These are phyloP conservation scores for Pseudevernia furfuracea DNA, from an alignment of 495 filamentous ascomycete species.

Conservation along the genomic window DNA sequence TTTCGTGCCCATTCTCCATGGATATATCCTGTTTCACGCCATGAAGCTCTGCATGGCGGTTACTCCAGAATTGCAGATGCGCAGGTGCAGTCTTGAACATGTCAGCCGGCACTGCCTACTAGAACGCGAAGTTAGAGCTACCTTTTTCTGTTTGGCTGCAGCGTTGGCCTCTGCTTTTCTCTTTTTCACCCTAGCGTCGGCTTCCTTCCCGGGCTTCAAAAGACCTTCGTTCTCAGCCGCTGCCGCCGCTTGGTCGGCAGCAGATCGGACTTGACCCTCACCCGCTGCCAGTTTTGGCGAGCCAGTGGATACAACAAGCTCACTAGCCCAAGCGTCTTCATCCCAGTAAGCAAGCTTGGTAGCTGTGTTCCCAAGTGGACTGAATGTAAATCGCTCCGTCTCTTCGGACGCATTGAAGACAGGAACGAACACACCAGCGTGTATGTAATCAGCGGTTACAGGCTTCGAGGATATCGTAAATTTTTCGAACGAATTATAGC, in stretches of 20 bases:
- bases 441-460: slow-evolving; percentile 69
- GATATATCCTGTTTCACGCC: slow-evolving; percentile 38
- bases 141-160: slow-evolving; percentile 47
- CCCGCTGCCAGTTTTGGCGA: slow-evolving; percentile 32
- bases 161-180: slow-evolving; percentile 51
- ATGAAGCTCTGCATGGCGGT: slow-evolving; percentile 78
- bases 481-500: slow-evolving; percentile 67
- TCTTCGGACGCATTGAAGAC: slow-evolving; percentile 50
- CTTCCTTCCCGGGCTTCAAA: slow-evolving; percentile 38
- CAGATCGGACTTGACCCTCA: slow-evolving; percentile 27
- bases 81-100: slow-evolving; percentile 41
- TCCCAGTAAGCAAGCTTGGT: slow-evolving; percentile 80
- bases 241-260: slow-evolving; percentile 25
- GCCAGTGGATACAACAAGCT: slow-evolving; percentile 52
- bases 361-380: slow-evolving; percentile 60
- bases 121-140: neutral
- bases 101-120: neutral
- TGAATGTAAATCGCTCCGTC: slow-evolving; percentile 59
- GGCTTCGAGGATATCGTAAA: slow-evolving; percentile 79
- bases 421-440: slow-evolving; percentile 82
- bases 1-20: slow-evolving; percentile 31
- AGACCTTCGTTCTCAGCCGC: slow-evolving; percentile 38
- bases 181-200: slow-evolving; percentile 59
- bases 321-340: slow-evolving; percentile 64
- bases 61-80: slow-evolving; percentile 82